phyloP scores from a whole-genome alignment of 106 monocot species.

The Iris macrosiphon region DNA sequence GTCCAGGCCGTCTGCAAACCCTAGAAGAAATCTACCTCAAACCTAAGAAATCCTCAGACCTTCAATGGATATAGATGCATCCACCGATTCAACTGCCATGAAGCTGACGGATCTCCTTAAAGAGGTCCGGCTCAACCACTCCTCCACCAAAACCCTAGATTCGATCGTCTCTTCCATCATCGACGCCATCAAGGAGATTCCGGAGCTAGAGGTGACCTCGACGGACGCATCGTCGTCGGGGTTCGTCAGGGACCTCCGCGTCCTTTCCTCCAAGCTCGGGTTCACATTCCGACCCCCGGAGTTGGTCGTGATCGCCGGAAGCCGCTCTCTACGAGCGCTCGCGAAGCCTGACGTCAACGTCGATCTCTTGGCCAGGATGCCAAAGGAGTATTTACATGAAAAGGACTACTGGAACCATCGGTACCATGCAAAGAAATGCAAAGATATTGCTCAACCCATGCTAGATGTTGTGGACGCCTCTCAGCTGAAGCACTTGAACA shows the following conservation, averaged over 20 bases:
- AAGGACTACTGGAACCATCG: too few species aligned
- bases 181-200: constrained; percentile 42
- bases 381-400: constrained; percentile 33
- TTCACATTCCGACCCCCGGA: constrained; percentile 63
- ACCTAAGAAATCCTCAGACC: too few species aligned
- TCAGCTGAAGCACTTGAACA: constrained; percentile 46
- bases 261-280: constrained; percentile 31
- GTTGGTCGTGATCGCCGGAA: constrained; percentile 47
- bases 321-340: constrained; percentile 48
- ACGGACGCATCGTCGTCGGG: constrained; percentile 27
- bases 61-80: not conserved
- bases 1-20: too few species aligned
- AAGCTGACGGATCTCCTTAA: constrained; percentile 64
- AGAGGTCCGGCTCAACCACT: constrained; percentile 36
- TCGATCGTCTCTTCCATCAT: constrained; percentile 33
- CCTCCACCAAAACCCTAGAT: constrained; percentile 31
- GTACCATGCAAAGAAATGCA: too few species aligned
- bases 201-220: constrained; percentile 28
- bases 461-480: constrained; percentile 33
- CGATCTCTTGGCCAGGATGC: constrained; percentile 78
- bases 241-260: constrained; percentile 57
- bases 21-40: too few species aligned
- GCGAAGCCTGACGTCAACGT: constrained; percentile 73
- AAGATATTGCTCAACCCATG: too few species aligned
- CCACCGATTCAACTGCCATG: constrained; percentile 27